Percentiles rank a stretch among this genome's conserved stretches.
phyloP scores from a whole-genome alignment of 345 rosid genomes.

The Acer yangbiense region DNA sequence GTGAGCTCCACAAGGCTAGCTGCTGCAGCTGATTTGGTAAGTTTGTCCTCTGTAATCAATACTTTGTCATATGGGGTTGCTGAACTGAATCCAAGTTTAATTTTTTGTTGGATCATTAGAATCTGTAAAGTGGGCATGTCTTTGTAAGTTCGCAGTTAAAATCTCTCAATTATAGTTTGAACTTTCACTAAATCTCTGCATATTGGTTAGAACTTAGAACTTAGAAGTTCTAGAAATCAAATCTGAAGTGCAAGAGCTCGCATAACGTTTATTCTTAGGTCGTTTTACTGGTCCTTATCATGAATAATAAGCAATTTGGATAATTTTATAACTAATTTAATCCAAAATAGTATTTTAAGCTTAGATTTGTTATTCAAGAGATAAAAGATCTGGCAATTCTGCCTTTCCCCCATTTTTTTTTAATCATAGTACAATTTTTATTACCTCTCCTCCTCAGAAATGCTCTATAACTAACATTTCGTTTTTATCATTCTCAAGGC shows the following conservation, averaged over 20 bases:
- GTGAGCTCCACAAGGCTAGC: constrained; percentile 49
- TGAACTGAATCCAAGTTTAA: neutral
- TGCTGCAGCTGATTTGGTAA: constrained; percentile 56
- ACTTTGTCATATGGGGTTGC: neutral
- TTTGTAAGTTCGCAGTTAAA: neutral
- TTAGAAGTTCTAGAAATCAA: neutral
- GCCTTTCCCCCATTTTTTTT: neutral
- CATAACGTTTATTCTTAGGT: neutral
- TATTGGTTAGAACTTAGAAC: neutral
- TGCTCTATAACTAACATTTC: constrained; percentile 5
- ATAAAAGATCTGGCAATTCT: neutral
- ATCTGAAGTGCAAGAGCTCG: neutral
- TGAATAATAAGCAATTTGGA: neutral
- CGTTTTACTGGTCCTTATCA: neutral
- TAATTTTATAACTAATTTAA: neutral
- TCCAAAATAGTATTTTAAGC: neutral
- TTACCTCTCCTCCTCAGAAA: neutral
- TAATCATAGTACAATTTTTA: neutral
- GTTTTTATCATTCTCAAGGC: constrained; percentile 47
- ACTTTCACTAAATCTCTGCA: neutral
- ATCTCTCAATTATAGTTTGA: neutral
- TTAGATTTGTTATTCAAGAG: neutral
- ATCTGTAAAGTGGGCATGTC: neutral
- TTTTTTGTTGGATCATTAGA: neutral
- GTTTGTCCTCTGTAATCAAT: constrained; percentile 9